Conservation (phyloP, 2,329 filamentous ascomycete genomes). For the Aspergillus novofumigatus region DNA sequence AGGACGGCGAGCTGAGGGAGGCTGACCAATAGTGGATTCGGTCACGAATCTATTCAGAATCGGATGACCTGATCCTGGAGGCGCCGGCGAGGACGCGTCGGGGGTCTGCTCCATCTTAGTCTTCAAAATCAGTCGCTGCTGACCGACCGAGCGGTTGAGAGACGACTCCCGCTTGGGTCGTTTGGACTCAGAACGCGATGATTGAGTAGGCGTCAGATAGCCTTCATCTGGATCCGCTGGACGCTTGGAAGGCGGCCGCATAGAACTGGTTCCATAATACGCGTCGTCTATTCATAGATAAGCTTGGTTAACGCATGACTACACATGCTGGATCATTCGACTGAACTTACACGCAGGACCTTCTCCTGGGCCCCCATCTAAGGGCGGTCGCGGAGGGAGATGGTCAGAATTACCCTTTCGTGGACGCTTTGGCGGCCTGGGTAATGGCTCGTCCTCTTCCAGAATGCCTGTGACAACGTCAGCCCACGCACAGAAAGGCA, state of each 20-base stretch:
- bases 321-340: conserved; percentile 18
- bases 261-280: neutral
- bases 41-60: conserved; percentile 40
- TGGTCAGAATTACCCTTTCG: conserved; percentile 35
- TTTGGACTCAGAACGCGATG: conserved; percentile 37
- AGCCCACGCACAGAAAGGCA: conserved; percentile 2
- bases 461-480: conserved; percentile 36
- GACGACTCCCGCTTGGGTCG: conserved; percentile 37
- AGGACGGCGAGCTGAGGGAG: conserved; percentile 36
- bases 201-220: conserved; percentile 34
- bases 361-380: neutral
- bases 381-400: neutral
- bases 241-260: conserved; percentile 35
- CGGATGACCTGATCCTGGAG: conserved; percentile 40
- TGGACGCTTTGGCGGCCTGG: conserved; percentile 41
- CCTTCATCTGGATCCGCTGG: conserved; percentile 40
- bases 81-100: conserved; percentile 40
- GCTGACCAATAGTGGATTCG: conserved; percentile 28
- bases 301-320: neutral
- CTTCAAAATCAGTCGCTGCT: conserved; percentile 42
- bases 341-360: conserved; percentile 14
- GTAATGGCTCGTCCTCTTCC: conserved; percentile 45
- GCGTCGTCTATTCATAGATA: neutral
- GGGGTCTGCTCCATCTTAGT: conserved; percentile 42
- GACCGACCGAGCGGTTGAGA: conserved; percentile 30